Evolutionary conservation across 2,329 filamentous ascomycete genomes (phyloP).

Genomic region (Microsporum audouinii): DNA sequence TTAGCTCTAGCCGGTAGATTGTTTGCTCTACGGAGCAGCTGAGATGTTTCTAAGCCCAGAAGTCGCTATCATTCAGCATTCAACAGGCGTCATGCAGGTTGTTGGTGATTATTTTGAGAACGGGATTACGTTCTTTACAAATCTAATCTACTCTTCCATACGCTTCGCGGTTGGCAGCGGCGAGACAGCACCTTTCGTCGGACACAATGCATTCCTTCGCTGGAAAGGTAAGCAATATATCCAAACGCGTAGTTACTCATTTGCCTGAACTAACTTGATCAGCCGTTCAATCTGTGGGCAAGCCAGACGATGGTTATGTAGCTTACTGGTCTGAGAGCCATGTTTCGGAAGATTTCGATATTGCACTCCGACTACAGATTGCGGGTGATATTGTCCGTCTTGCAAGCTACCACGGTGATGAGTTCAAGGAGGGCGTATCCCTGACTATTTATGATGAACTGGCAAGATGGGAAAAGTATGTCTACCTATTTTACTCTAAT

Average conservation of each 20-base stretch:
- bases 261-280: constrained; percentile 16
- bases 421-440: constrained; percentile 70
- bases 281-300: constrained; percentile 49
- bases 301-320: constrained; percentile 47
- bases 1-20: constrained; percentile 43
- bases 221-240: constrained; percentile 37
- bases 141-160: constrained; percentile 64
- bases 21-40: constrained; percentile 55
- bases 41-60: constrained; percentile 61
- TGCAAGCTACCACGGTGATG: constrained; percentile 55
- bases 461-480: constrained; percentile 68
- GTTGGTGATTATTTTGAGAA: constrained; percentile 62
- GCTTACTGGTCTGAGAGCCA: constrained; percentile 66
- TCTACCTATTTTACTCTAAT: constrained; percentile 32
- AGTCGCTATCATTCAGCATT: constrained; percentile 60
- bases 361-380: constrained; percentile 59
- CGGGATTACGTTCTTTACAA: constrained; percentile 67
- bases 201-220: constrained; percentile 63
- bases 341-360: constrained; percentile 70
- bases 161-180: constrained; percentile 58
- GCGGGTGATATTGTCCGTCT: constrained; percentile 57
- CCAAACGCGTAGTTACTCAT: not conserved
- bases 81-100: constrained; percentile 67
- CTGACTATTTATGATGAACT: constrained; percentile 76
- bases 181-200: constrained; percentile 64